Evolutionary conservation across 225 moss, liverwort and hornwort species (phyloP), one percentile per base, ranked within the genome.

Genomic region (Ulota crispa): DNA sequence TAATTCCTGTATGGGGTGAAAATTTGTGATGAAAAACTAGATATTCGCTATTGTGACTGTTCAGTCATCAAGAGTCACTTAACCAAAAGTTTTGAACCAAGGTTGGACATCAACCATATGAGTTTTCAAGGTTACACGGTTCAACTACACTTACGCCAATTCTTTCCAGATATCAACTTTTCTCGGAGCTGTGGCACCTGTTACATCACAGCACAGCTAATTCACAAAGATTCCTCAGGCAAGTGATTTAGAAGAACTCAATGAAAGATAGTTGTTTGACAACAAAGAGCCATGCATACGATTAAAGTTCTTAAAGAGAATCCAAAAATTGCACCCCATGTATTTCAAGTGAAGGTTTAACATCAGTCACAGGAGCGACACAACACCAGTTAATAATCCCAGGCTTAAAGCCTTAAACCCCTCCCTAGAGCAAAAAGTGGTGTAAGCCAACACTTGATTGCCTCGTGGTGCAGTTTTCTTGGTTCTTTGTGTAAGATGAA

Each of bases 151-250:
- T 82, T 70, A 92, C 93, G 86, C 94, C 94, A 94, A 68, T 91
- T 88, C 73, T 87, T 88, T 72, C 81, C 85, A 42, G 63, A 54
- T 37, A 83, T 78, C 21, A 94, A 62, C 42, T 85, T 88, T 56
- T 92, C 91, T 68, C 94, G 85, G 9, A 94, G 85, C 68, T 87
- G 89, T 74, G 94, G 94, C 66, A 93, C 86, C 92, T 93, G 83
- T 18, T 47, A 73, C 45, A 80, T 30, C 32, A 74, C 80, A n/a
- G 41, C 27, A 67, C 4, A 13, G 24, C 23, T 64, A 30, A n/a
- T 47, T 55, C 55, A 81, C 19, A 64, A 78, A 47, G 19, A 64
- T 78, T 20, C 47, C 19, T 28, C 30, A 41, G 23, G 12, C 32
- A 24, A 0, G 9, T 12, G 24, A 31, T 72, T 56, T 14, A 72